These are phyloP conservation scores for Pezicula carpinea DNA, from an alignment of 2,329 filamentous ascomycete genomes.

Conservation along the genomic window DNA sequence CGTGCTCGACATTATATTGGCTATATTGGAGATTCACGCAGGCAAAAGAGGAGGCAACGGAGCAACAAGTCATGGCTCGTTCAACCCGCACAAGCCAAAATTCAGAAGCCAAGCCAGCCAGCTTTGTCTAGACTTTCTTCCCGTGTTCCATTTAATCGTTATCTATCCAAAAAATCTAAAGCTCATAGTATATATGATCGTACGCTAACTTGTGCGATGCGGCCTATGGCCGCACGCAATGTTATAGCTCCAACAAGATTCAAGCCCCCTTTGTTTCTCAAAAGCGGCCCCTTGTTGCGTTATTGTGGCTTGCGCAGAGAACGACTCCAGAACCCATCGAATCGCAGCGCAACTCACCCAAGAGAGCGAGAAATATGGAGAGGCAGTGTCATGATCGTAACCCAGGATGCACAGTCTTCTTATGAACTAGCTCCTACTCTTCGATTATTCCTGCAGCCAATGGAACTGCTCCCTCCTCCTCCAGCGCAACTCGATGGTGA, in stretches of 20 bases:
- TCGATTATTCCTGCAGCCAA: conserved; percentile 80
- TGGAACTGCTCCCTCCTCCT: conserved; percentile 75
- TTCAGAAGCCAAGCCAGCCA: not conserved
- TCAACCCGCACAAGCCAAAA: not conserved
- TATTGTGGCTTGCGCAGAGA: conserved; percentile 80
- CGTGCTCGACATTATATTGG: conserved; percentile 8
- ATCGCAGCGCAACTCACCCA: conserved; percentile 27
- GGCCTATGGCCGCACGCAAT: conserved; percentile 29
- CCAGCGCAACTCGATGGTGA: conserved; percentile 63
- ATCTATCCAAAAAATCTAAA: not conserved
- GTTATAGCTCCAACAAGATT: conserved; percentile 59
- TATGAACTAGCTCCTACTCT: conserved; percentile 79
- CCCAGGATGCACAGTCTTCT: conserved; percentile 74
- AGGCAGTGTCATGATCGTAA: conserved; percentile 94
- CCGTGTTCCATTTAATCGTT: not conserved
- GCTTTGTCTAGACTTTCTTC: not conserved
- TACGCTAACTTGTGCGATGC: conserved; percentile 31
- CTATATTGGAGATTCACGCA: conserved; percentile 3
- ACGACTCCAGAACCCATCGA: conserved; percentile 33
- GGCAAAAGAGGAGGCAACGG: not conserved
- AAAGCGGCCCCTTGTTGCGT: conserved; percentile 84
- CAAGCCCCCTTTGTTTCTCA: conserved; percentile 77
- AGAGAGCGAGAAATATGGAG: conserved; percentile 80
- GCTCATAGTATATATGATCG: conserved; percentile 13
- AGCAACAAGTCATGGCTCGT: conserved; percentile 6